Evolutionary conservation across 2,329 filamentous ascomycete species (phyloP).

Genomic region (Neofusicoccum ribis): DNA sequence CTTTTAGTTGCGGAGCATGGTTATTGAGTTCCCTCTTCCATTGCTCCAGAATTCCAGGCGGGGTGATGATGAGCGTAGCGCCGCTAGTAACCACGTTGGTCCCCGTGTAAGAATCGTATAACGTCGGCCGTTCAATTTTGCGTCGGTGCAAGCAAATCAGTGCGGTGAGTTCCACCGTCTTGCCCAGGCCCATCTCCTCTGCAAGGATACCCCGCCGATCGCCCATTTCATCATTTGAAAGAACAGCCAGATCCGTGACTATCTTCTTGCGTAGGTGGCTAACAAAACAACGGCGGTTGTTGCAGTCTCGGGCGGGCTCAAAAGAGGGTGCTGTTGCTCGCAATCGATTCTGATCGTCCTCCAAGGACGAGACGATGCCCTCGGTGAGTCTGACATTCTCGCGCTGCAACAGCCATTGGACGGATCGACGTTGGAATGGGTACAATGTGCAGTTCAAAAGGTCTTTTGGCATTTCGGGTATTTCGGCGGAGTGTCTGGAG

Average conservation of each 20-base stretch:
- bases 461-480: conserved; percentile 32
- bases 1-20: conserved; percentile 58
- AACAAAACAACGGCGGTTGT: conserved; percentile 53
- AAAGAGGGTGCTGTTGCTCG: conserved; percentile 49
- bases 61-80: conserved; percentile 64
- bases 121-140: conserved; percentile 21
- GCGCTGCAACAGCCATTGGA: conserved; percentile 68
- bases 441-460: conserved; percentile 54
- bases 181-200: conserved; percentile 82
- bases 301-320: conserved; percentile 44
- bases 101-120: conserved; percentile 44
- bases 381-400: conserved; percentile 59
- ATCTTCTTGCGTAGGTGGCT: conserved; percentile 66
- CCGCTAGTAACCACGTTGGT: conserved; percentile 51
- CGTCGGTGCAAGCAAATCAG: conserved; percentile 66
- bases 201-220: conserved; percentile 66
- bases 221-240: conserved; percentile 47
- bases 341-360: neutral
- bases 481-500: conserved; percentile 38
- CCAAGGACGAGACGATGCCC: conserved; percentile 16
- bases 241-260: conserved; percentile 47
- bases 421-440: conserved; percentile 70
- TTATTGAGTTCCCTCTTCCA: conserved; percentile 61
- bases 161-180: conserved; percentile 74
- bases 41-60: conserved; percentile 61